phyloP scores from a whole-genome alignment of 2,329 filamentous ascomycete species.

The Nemania sp. region DNA sequence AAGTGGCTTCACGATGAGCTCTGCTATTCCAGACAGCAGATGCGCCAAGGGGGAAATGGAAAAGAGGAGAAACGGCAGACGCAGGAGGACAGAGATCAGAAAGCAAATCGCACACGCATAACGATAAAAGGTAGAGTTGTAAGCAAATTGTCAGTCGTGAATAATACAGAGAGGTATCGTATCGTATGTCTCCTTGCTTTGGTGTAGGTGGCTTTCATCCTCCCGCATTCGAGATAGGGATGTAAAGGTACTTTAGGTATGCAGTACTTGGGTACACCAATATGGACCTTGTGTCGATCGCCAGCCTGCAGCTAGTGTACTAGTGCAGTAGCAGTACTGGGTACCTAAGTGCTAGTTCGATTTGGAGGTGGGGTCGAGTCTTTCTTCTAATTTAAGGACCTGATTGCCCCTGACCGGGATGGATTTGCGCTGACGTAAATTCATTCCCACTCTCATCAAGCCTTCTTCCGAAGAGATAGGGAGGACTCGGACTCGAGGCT shows the following conservation, averaged over 20 bases:
- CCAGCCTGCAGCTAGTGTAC: not conserved
- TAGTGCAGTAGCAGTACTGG: not conserved
- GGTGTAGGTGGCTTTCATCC: not conserved
- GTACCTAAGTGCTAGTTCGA: slow-evolving; percentile 26
- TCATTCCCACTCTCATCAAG: slow-evolving; percentile 1
- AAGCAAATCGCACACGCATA: slow-evolving; percentile 1
- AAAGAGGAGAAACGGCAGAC: not conserved
- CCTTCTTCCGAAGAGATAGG: not conserved
- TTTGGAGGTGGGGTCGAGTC: slow-evolving; percentile 23
- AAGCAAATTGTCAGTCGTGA: not conserved
- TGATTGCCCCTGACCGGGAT: not conserved
- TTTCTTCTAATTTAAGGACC: slow-evolving; percentile 29
- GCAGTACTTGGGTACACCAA: too few species aligned
- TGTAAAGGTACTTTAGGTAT: too few species aligned
- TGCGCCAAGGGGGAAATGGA: slow-evolving; percentile 2
- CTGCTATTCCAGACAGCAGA: slow-evolving; percentile 4
- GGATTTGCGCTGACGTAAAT: slow-evolving; percentile 17
- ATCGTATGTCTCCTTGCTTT: too few species aligned
- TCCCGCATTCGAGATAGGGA: slow-evolving; percentile 4
- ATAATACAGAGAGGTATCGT: not conserved
- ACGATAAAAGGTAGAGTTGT: not conserved
- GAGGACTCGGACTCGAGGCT: too few species aligned
- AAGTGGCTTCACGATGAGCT: slow-evolving; percentile 5
- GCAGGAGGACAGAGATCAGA: slow-evolving; percentile 3
- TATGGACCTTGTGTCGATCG: not conserved